phyloP scores from a whole-genome alignment of 1,139 yeast species.

The Debaryomyces singareniensis region DNA sequence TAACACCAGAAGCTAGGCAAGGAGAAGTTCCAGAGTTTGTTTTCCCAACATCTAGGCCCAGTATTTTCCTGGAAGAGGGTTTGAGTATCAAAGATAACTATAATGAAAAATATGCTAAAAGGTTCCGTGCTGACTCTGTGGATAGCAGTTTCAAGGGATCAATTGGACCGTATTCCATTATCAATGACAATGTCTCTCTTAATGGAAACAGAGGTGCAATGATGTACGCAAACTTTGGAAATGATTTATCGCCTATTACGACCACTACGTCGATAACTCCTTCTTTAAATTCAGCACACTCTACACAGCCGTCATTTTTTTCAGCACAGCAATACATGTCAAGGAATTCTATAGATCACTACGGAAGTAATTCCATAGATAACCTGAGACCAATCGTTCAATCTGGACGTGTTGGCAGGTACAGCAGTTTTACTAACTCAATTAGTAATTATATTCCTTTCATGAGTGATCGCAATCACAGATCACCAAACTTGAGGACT shows the following conservation, averaged over 20 bases:
- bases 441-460: conserved; percentile 39
- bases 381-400: conserved; percentile 10
- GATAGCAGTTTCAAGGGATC: conserved; percentile 8
- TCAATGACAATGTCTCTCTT: neutral
- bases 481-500: conserved; percentile 17
- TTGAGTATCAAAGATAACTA: neutral
- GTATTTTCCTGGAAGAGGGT: neutral
- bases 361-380: conserved; percentile 24
- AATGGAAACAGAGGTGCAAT: neutral
- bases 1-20: neutral
- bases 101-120: conserved; percentile 2
- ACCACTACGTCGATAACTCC: conserved; percentile 43
- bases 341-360: conserved; percentile 31
- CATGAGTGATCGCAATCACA: conserved; percentile 33
- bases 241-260: conserved; percentile 38
- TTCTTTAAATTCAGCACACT: conserved; percentile 35
- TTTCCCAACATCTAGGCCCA: neutral
- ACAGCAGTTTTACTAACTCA: conserved; percentile 32
- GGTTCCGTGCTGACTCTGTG: conserved; percentile 10
- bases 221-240: neutral
- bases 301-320: conserved; percentile 41
- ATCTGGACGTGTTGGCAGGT: conserved; percentile 17
- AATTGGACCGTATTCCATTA: neutral
- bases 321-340: conserved; percentile 40
- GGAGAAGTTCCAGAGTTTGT: too few relatives aligned